Evolutionary conservation across 1,139 yeast species (phyloP), one percentile per base, ranked within the genome.

Genomic region (Arxiozyma bovina): DNA sequence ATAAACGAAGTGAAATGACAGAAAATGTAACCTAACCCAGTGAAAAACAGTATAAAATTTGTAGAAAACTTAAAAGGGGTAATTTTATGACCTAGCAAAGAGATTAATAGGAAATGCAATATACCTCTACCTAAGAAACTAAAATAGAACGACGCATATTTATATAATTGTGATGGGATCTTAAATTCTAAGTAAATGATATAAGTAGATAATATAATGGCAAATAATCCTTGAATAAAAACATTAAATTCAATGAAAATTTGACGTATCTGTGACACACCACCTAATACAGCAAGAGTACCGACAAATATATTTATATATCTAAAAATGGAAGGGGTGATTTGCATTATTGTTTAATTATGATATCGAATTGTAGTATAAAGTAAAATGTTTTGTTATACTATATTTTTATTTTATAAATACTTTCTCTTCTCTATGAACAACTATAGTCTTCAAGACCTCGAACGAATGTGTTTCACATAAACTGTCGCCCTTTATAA

Each of bases 101-200:
- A 76, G 22, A 88, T 88, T 55, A 88, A 73, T 54, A 87, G 74
- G 18, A 85, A 74, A 70, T 87, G 87, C 63, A 86, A 81, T 17
- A 82, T 67, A 22, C 96, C 96, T 63, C 96, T 79, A 5, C 96
- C 96, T 20, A 87, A 71, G 65, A 89, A 89, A 18, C 95, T 87
- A 68, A 86, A 87, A 57, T 65, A 67, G 64, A 90, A 89, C 1
- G 95, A 86, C 21, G 86, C 93, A 66, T 83, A 88, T 17, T 81
- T 77, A 61, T 81, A 77, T 11, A 90, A 80, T 60, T 82, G 80
- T 1, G 87, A 79, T 4, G 88, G 88, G 51, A 82, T 80, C 61
- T 78, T 74, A 66, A 84, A 83, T 65, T 85, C 91, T 69, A 63
- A 50, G 76, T 75, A 63, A 78, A 78, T 60, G 82, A 73, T 72